Conservation (phyloP, 495 filamentous ascomycete genomes). For the Pseudevernia furfuracea region DNA sequence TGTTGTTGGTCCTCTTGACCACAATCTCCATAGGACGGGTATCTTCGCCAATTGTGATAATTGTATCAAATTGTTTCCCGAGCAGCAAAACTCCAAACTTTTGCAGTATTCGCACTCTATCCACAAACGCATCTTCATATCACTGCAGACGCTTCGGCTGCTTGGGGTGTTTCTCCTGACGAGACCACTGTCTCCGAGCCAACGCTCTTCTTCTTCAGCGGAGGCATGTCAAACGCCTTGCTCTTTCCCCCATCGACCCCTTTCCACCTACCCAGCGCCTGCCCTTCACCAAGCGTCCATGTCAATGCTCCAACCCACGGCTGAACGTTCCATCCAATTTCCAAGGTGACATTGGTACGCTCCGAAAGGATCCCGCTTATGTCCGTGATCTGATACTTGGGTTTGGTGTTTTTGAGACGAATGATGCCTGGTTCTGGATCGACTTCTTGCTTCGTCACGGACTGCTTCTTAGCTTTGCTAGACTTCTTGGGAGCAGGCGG, state of each 20-base stretch:
- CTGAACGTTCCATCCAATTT: constrained; percentile 90
- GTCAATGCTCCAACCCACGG: constrained; percentile 87
- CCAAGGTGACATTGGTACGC: constrained; percentile 62
- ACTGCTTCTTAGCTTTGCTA: constrained; percentile 23
- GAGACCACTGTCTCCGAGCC: constrained; percentile 21
- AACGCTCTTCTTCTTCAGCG: constrained; percentile 48
- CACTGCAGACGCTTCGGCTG: constrained; percentile 25
- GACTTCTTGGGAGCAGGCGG: constrained; percentile 22
- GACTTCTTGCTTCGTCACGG: constrained; percentile 19
- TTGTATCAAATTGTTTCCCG: not conserved
- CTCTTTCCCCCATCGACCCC: constrained; percentile 53
- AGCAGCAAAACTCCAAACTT: not conserved
- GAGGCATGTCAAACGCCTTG: constrained; percentile 64
- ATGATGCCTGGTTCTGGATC: constrained; percentile 49
- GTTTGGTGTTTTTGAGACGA: constrained; percentile 65
- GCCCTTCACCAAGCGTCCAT: constrained; percentile 55
- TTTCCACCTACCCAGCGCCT: constrained; percentile 56
- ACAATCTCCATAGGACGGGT: not conserved
- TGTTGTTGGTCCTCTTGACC: not conserved
- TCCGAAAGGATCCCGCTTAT: constrained; percentile 64
- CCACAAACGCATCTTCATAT: constrained; percentile 10
- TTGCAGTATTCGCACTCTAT: not conserved
- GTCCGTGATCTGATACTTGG: constrained; percentile 93
- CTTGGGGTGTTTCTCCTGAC: constrained; percentile 19
- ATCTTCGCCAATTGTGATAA: not conserved